Percentiles rank a stretch among this genome's conserved stretches.
Conservation (phyloP, 495 filamentous ascomycete genomes). For the Thermochaetoides thermophila region DNA sequence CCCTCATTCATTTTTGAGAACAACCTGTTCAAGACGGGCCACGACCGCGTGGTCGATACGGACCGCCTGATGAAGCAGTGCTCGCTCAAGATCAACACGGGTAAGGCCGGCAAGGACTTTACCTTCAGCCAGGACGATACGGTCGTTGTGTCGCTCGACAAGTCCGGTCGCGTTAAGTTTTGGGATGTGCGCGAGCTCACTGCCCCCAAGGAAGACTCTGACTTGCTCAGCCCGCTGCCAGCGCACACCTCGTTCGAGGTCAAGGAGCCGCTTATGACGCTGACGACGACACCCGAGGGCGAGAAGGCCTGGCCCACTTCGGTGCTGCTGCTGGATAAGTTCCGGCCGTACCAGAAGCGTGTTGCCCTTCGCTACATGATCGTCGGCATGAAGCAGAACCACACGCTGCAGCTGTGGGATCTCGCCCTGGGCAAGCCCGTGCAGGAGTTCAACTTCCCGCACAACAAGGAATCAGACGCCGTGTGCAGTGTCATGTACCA, state of each 20-base stretch:
- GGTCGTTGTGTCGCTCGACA: conserved; percentile 87
- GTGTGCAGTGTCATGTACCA: conserved; percentile 95
- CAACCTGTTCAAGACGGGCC: conserved; percentile 53
- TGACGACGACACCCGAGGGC: conserved; percentile 58
- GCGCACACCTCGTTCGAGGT: conserved; percentile 51
- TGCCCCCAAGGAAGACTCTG: conserved; percentile 38
- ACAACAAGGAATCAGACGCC: conserved; percentile 90
- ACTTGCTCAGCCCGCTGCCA: conserved; percentile 32
- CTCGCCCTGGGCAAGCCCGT: conserved; percentile 87
- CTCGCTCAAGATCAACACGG: conserved; percentile 80
- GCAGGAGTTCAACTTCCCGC: conserved; percentile 90
- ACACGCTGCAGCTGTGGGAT: conserved; percentile 98
- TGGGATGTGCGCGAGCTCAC: conserved; percentile 84
- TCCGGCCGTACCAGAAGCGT: conserved; percentile 72
- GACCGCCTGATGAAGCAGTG: conserved; percentile 78
- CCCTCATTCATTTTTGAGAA: conserved; percentile 59
- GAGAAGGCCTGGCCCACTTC: conserved; percentile 94
- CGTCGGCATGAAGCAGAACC: conserved; percentile 97
- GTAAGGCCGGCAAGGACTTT: conserved; percentile 97
- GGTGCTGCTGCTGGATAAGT: conserved; percentile 88
- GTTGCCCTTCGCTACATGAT: conserved; percentile 84
- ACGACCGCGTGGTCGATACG: conserved; percentile 59
- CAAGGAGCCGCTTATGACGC: conserved; percentile 59
- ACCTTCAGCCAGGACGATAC: conserved; percentile 93
- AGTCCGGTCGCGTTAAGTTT: conserved; percentile 85